Evolutionary conservation across 305 asterid species (phyloP).

Genomic region (Rubia occidens): DNA sequence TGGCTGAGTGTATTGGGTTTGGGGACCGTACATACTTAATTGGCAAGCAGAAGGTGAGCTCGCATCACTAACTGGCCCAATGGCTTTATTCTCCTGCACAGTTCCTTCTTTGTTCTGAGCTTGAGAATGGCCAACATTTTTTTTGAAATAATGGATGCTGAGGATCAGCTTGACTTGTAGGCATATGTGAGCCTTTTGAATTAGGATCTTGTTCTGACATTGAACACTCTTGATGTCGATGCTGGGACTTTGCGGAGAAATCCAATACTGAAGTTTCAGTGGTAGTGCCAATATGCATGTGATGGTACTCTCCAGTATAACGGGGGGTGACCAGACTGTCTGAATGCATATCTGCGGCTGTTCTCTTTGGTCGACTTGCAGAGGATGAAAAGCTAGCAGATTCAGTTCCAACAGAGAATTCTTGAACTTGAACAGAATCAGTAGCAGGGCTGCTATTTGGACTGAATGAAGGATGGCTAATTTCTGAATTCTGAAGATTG

Average conservation of each 20-base stretch:
- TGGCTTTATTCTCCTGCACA: conserved; percentile 22
- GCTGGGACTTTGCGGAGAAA: conserved; percentile 21
- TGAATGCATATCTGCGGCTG: conserved; percentile 15
- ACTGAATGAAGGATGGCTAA: conserved; percentile 7
- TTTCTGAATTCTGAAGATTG: conserved; percentile 16
- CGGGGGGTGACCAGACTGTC: conserved; percentile 22
- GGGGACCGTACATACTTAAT: conserved; percentile 25
- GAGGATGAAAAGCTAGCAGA: conserved; percentile 20
- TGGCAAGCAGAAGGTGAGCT: conserved; percentile 22
- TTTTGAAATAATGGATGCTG: conserved; percentile 17
- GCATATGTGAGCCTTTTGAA: conserved; percentile 16
- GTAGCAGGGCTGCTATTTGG: conserved; percentile 19
- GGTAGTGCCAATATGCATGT: conserved; percentile 24
- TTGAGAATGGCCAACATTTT: conserved; percentile 19
- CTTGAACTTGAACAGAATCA: conserved; percentile 21
- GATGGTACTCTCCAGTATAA: conserved; percentile 22
- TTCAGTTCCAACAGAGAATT: conserved; percentile 24
- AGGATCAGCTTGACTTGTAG: conserved; percentile 20
- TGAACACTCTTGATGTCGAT: conserved; percentile 11
- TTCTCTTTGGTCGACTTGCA: conserved; percentile 19
- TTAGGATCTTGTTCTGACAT: conserved; percentile 9
- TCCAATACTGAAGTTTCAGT: conserved; percentile 23
- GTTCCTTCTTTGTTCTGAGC: conserved; percentile 18
- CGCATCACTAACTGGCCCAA: conserved; percentile 18
- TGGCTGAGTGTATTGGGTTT: conserved; percentile 34